These are phyloP conservation scores for Cardamine occulta DNA, from an alignment of 345 rosid genomes.

Conservation along the genomic window DNA sequence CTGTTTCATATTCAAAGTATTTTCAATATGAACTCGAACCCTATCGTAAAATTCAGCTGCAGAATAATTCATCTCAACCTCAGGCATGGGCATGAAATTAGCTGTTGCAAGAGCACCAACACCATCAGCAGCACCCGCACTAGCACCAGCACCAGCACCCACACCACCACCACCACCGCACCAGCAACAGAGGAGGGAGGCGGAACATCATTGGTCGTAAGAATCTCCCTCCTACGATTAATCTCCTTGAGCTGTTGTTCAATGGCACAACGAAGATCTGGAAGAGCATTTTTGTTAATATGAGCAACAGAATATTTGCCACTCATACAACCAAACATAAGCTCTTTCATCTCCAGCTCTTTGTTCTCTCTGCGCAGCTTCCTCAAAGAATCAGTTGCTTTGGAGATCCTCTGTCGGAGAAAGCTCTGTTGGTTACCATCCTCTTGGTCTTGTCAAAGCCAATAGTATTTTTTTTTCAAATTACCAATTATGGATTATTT, in stretches of 20 bases:
- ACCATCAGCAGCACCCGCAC: too few species aligned
- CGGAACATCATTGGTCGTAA: background rate
- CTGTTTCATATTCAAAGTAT: background rate
- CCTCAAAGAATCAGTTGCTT: background rate
- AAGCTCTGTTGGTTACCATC: slow-evolving; percentile 41
- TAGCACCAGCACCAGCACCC: too few species aligned
- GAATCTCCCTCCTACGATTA: slow-evolving; percentile 1
- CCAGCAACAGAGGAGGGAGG: background rate
- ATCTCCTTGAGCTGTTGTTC: slow-evolving; percentile 38
- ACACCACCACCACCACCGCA: too few species aligned
- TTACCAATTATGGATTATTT: too few species aligned
- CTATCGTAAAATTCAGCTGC: background rate
- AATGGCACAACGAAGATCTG: slow-evolving; percentile 28
- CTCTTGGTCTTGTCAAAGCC: slow-evolving; percentile 32
- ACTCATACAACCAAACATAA: slow-evolving; percentile 37
- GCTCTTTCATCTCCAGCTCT: slow-evolving; percentile 38
- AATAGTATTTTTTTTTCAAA: too few species aligned
- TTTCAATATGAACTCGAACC: background rate
- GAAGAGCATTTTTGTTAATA: slow-evolving; percentile 32
- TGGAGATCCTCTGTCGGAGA: slow-evolving; percentile 38
- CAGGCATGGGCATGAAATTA: slow-evolving; percentile 13
- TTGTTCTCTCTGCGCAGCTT: slow-evolving; percentile 26
- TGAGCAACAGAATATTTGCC: slow-evolving; percentile 3
- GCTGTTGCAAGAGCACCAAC: background rate
- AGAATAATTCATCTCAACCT: slow-evolving; percentile 19